These are phyloP conservation scores for Leishmania arabica DNA, from an alignment of 208 protist genomes.

Conservation along the genomic window DNA sequence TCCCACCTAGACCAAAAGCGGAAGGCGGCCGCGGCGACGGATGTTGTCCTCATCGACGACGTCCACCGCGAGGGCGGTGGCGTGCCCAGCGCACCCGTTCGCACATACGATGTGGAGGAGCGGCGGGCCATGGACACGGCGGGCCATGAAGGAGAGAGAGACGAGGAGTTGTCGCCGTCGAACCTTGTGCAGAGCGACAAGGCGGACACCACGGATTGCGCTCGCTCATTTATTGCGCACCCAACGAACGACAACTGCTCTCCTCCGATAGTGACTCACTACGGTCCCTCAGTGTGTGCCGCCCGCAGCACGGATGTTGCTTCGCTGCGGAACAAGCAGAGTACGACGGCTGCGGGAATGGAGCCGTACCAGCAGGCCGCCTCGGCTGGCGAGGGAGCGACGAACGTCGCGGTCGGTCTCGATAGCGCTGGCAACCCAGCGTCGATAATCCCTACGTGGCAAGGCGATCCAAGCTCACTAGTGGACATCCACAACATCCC, in stretches of 20 bases:
- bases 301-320: constrained; percentile 21
- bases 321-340: not conserved
- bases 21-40: constrained; percentile 3
- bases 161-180: constrained; percentile 23
- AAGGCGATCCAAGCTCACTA: not conserved
- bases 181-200: constrained; percentile 18
- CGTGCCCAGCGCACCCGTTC: not conserved
- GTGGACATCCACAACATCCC: constrained; percentile 30
- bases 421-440: constrained; percentile 6
- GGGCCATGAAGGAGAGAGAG: constrained; percentile 13
- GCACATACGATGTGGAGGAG: constrained; percentile 33
- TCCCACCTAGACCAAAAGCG: constrained; percentile 29
- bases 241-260: constrained; percentile 10
- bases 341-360: not conserved
- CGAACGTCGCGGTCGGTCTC: not conserved
- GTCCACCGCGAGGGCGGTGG: not conserved
- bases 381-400: not conserved
- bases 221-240: constrained; percentile 35
- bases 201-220: constrained; percentile 39
- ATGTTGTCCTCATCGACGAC: not conserved
- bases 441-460: not conserved
- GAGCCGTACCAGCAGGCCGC: not conserved
- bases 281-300: constrained; percentile 48
- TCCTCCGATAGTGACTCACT: constrained; percentile 12
- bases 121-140: constrained; percentile 26